Evolutionary conservation across 768 basidiomycete genomes (phyloP).

Genomic region (Tricholoma terreum): DNA sequence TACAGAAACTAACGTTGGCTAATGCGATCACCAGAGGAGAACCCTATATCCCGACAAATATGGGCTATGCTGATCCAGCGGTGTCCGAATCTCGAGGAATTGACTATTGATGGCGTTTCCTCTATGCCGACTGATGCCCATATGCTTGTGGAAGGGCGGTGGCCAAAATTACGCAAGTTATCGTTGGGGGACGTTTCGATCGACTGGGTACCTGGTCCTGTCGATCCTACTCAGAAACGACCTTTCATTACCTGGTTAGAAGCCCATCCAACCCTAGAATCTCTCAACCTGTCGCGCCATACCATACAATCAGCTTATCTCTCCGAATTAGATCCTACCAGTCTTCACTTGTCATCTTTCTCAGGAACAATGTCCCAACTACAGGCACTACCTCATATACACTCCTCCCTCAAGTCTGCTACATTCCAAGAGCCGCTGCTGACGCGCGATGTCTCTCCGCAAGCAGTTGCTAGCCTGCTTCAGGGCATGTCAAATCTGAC

Average conservation of each 20-base stretch:
- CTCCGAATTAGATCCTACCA: conserved; percentile 40
- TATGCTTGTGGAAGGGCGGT: conserved; percentile 55
- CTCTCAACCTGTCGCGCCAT: conserved; percentile 49
- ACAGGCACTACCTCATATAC: conserved; percentile 54
- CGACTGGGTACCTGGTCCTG: conserved; percentile 44
- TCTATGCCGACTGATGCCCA: conserved; percentile 54
- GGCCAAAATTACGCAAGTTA: conserved; percentile 63
- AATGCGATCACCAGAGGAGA: conserved; percentile 37
- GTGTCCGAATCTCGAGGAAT: conserved; percentile 65
- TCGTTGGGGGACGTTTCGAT: conserved; percentile 64
- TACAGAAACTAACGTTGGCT: background rate
- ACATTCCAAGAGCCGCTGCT: conserved; percentile 64
- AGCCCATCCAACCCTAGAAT: conserved; percentile 52
- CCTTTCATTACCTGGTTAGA: conserved; percentile 70
- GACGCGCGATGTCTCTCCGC: conserved; percentile 64
- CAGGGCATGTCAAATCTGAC: conserved; percentile 52
- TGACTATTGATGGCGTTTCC: conserved; percentile 54
- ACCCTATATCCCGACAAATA: conserved; percentile 48
- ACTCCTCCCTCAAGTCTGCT: conserved; percentile 49
- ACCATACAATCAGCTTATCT: conserved; percentile 55
- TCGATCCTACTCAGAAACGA: conserved; percentile 42
- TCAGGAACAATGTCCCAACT: conserved; percentile 67
- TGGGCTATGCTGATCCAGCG: conserved; percentile 70
- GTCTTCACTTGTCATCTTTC: conserved; percentile 57
- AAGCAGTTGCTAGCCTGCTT: conserved; percentile 58